These are phyloP conservation scores for Protomyces arabidopsidicola DNA, from an alignment of 1,139 yeast genomes.

Conservation along the genomic window DNA sequence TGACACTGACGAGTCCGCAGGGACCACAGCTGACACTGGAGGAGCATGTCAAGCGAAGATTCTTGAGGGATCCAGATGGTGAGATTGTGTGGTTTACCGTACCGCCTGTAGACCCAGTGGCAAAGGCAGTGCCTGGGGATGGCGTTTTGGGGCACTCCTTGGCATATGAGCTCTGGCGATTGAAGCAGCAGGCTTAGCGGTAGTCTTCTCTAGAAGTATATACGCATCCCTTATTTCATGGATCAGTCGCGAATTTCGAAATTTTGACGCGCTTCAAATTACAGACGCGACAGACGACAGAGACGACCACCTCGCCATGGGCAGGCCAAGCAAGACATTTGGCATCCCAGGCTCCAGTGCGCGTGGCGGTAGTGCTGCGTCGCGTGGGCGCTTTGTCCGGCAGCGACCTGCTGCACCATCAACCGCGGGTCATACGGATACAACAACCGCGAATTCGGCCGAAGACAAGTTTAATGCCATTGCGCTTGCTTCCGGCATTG, in stretches of 20 bases:
- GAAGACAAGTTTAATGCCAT: constrained; percentile 15
- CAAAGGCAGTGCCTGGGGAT: not conserved
- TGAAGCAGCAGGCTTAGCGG: not conserved
- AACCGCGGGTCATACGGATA: constrained; percentile 7
- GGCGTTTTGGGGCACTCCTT: not conserved
- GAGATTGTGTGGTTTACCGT: constrained; percentile 35
- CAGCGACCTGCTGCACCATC: not conserved
- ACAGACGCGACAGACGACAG: not conserved
- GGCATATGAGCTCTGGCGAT: not conserved
- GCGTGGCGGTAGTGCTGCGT: not conserved
- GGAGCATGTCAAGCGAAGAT: constrained; percentile 31
- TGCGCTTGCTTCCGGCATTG: constrained; percentile 9
- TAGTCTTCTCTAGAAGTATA: not conserved
- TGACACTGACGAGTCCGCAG: not conserved
- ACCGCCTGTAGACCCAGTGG: constrained; percentile 34
- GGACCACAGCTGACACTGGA: constrained; percentile 25
- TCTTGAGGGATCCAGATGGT: constrained; percentile 33
- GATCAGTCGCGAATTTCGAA: not conserved
- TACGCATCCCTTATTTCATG: too few species aligned
- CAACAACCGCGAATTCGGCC: constrained; percentile 18
- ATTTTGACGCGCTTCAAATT: not conserved
- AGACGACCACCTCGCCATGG: not conserved
- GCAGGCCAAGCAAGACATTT: constrained; percentile 15
- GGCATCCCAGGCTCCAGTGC: constrained; percentile 14
- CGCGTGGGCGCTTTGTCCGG: constrained; percentile 10